These are phyloP conservation scores for Exobasidium rhododendri DNA, from an alignment of 1,284 basidiomycete species.

Conservation along the genomic window DNA sequence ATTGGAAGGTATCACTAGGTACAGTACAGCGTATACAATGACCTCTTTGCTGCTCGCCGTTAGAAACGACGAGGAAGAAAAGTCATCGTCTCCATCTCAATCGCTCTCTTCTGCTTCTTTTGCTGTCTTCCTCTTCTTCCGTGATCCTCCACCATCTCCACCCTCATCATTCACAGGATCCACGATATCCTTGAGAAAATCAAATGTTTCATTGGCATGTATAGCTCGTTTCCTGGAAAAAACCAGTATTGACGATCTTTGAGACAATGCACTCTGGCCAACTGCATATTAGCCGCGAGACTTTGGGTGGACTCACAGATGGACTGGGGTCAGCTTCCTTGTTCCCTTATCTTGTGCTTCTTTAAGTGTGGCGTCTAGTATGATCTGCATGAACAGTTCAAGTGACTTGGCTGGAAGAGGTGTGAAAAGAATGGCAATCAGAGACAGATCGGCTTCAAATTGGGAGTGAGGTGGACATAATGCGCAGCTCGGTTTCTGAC, in stretches of 20 bases:
- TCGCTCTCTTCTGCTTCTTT: conserved; percentile 7
- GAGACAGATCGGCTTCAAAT: background rate
- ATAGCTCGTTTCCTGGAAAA: conserved; percentile 95
- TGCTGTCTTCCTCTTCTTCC: background rate
- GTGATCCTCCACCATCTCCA: conserved; percentile 2
- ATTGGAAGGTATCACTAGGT: too few species aligned
- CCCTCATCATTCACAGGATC: conserved; percentile 71
- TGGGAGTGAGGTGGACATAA: background rate
- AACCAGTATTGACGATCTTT: background rate
- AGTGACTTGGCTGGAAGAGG: conserved; percentile 77
- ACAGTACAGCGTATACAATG: too few species aligned
- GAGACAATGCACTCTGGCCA: background rate
- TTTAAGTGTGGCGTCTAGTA: conserved; percentile 79
- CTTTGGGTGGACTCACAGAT: conserved; percentile 87
- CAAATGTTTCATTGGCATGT: conserved; percentile 80
- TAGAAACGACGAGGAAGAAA: too few species aligned
- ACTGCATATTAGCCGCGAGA: background rate
- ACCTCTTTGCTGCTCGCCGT: too few species aligned
- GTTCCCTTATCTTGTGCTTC: conserved; percentile 77
- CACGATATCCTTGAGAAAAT: conserved; percentile 95
- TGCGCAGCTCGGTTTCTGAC: too few species aligned
- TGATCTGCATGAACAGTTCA: conserved; percentile 83
- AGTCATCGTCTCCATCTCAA: too few species aligned
- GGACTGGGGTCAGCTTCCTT: conserved; percentile 88
- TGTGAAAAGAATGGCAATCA: background rate